phyloP scores from a whole-genome alignment of 345 rosid genomes.

The Geranium rotundifolium region DNA sequence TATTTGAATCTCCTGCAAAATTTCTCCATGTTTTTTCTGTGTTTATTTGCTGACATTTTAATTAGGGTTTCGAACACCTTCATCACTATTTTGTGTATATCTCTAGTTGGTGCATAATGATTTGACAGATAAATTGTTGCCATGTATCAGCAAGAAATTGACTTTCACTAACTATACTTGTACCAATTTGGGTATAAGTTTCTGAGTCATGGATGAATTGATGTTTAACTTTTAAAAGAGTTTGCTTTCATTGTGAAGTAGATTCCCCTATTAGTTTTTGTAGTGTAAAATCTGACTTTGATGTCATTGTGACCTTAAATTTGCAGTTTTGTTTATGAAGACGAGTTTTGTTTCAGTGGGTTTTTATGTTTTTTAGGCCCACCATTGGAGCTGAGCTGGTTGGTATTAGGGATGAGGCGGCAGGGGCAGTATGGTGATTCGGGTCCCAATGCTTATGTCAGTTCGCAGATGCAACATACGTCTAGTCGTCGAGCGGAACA shows the following conservation, averaged over 20 bases:
- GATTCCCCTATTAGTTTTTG: too few relatives aligned
- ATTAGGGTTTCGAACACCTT: neutral
- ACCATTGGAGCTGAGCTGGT: slow-evolving; percentile 4
- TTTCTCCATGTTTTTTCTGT: neutral
- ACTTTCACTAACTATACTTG: neutral
- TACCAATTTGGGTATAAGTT: neutral
- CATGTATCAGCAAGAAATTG: too few relatives aligned
- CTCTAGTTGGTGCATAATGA: too few relatives aligned
- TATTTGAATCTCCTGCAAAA: neutral
- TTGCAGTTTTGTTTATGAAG: neutral
- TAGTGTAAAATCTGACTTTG: too few relatives aligned
- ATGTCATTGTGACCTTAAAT: too few relatives aligned
- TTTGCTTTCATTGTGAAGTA: too few relatives aligned
- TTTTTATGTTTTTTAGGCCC: slow-evolving; percentile 8
- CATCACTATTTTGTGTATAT: neutral
- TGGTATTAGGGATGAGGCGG: slow-evolving; percentile 41
- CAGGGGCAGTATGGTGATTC: slow-evolving; percentile 51
- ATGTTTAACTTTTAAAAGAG: too few relatives aligned
- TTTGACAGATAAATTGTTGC: too few relatives aligned
- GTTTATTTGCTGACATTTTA: neutral
- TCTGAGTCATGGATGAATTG: too few relatives aligned
- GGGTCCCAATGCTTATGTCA: slow-evolving; percentile 40
- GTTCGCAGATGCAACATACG: slow-evolving; percentile 51
- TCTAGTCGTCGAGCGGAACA: slow-evolving; percentile 40
- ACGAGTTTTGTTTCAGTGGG: neutral